phyloP scores from a whole-genome alignment of 2,329 filamentous ascomycete genomes.

The Pseudopithomyces maydicus region DNA sequence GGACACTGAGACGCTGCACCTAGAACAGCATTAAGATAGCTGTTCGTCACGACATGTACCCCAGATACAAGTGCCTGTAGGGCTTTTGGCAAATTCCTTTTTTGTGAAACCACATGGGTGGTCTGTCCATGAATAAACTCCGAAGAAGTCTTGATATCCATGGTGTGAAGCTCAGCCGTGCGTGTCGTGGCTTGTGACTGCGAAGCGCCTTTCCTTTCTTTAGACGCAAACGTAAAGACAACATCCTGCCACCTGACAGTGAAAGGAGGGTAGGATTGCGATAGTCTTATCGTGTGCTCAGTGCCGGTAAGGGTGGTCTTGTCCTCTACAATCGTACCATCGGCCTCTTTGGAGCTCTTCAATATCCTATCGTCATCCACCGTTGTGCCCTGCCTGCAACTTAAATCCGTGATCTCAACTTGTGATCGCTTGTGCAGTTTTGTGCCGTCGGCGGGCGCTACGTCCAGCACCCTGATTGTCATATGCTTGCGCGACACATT shows the following conservation, averaged over 20 bases:
- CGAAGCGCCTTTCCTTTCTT: conserved; percentile 60
- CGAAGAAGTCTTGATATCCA: conserved; percentile 85
- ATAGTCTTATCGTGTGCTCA: conserved; percentile 72
- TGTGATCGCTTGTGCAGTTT: conserved; percentile 69
- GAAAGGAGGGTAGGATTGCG: conserved; percentile 69
- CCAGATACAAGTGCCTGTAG: conserved; percentile 85
- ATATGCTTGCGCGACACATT: conserved; percentile 90
- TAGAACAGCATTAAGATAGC: conserved; percentile 75
- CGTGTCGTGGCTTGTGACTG: conserved; percentile 56
- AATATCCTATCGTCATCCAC: conserved; percentile 73
- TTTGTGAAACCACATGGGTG: conserved; percentile 86
- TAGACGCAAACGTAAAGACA: conserved; percentile 81
- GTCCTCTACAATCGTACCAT: conserved; percentile 31
- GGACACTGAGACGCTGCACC: conserved; percentile 57
- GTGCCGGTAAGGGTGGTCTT: conserved; percentile 30
- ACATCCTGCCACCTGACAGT: conserved; percentile 78
- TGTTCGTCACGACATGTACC: conserved; percentile 73
- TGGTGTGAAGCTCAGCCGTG: conserved; percentile 71
- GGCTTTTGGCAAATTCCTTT: conserved; percentile 86
- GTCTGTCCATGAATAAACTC: conserved; percentile 74
- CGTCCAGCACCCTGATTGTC: conserved; percentile 71
- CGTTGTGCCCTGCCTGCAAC: conserved; percentile 76
- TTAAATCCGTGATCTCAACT: conserved; percentile 78
- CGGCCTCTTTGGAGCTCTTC: conserved; percentile 60
- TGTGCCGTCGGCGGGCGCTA: conserved; percentile 69